Evolutionary conservation across 2,329 filamentous ascomycete species (phyloP).

Genomic region (Arachnomyces sp.): DNA sequence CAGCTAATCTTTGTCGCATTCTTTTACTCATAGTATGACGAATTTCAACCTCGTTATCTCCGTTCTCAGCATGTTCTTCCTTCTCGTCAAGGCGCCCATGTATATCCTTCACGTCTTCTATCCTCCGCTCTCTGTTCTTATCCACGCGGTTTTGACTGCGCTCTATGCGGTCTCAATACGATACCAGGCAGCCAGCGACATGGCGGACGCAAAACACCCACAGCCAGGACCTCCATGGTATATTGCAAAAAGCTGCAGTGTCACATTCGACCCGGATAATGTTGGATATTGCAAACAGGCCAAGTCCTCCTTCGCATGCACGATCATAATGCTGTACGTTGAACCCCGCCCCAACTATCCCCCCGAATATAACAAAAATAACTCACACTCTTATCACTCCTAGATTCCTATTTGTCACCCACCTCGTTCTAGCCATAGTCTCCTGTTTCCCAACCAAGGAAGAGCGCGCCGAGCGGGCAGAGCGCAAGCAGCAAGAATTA

Average conservation of each 20-base stretch:
- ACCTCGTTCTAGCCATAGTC: conserved; percentile 41
- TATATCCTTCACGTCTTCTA: conserved; percentile 51
- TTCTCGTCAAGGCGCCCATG: conserved; percentile 51
- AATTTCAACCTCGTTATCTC: conserved; percentile 55
- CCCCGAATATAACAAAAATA: not conserved
- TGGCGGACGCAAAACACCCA: conserved; percentile 47
- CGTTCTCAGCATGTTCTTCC: conserved; percentile 54
- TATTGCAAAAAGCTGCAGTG: conserved; percentile 53
- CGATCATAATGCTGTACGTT: conserved; percentile 49
- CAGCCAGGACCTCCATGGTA: conserved; percentile 56
- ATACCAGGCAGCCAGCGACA: conserved; percentile 52
- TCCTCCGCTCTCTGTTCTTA: conserved; percentile 46
- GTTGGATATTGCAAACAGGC: conserved; percentile 54
- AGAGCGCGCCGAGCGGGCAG: conserved; percentile 19
- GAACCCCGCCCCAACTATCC: not conserved
- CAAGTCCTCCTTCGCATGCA: conserved; percentile 51
- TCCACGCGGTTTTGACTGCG: conserved; percentile 45
- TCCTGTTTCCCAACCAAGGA: conserved; percentile 39
- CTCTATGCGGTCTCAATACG: conserved; percentile 50
- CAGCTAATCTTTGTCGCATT: too few relatives aligned
- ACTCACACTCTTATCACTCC: not conserved
- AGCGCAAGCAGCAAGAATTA: conserved; percentile 11
- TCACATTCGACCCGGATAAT: conserved; percentile 40
- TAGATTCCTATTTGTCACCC: conserved; percentile 45
- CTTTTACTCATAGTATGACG: conserved; percentile 42